Base-by-base conservation (phyloP, 345 rosid species). In the Populus pruinosa region DNA sequence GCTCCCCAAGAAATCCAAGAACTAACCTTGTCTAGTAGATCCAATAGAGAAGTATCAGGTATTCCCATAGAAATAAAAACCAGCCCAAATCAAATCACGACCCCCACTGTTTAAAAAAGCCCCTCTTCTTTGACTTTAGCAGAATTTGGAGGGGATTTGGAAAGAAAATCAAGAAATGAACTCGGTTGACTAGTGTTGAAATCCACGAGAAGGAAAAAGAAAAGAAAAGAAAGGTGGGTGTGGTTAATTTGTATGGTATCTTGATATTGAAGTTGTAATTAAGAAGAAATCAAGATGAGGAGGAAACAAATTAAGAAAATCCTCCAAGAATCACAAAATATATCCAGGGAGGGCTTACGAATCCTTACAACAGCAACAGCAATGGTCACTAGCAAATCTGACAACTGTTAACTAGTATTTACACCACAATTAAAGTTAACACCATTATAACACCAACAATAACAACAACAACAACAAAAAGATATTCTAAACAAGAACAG, bases 11-110 rank as follows among this genome's bases (percentile, higher is more conserved):
- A 86, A 81, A 94, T 81, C 96, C 91, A 93, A 88, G 89, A 87
- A 93, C 89, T 82, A 81, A 90, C 85, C 81, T 90, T 92, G 8
- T 80, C 84, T 81, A 90, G 76, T 77, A 92, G 95, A 90, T 96
- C 92, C 88, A 78, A 78, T 81, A 88, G 80, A 75, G 89, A 89
- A 81, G 79, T 86, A 90, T 88, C 93, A 73, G 90, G 90, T 87
- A 89, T 78, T 88, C 95, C 94, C 95, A 89, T 92, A 89, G 83
- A 86, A 81, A 68, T 80, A 70, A 80, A 79, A 77, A 76, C 80
- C 72, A 79, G 56, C 74, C 38, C 70, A 18, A 70, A 50, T 63
- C 7, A 33, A 20, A 65, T 8, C 69, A 65, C 41, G 21, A 31
- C 36, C 41, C 67, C 41, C 69, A 33, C 69, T 31, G 31, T 17